Evolutionary conservation across 306 rosid species (phyloP).

Genomic region (Mimosa pudica): DNA sequence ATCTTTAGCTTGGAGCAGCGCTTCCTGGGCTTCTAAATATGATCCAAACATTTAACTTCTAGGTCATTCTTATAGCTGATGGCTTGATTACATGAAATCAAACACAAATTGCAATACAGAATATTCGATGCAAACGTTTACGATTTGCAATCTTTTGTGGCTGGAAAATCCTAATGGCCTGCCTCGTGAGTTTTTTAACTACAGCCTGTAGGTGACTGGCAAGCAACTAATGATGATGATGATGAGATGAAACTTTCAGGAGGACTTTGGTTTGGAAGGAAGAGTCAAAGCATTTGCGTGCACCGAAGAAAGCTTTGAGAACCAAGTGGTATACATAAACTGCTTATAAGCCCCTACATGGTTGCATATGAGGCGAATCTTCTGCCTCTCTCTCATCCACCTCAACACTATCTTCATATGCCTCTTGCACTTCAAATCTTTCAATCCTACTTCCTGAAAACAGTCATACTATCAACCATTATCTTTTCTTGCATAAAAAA

Average conservation of each 20-base stretch:
- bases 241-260: constrained; percentile 32
- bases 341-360: constrained; percentile 81
- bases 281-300: constrained; percentile 31
- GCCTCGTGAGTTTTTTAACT: too few species aligned
- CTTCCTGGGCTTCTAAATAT: too few species aligned
- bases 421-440: constrained; percentile 80
- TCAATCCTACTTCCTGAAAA: constrained; percentile 73
- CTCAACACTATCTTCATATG: constrained; percentile 84
- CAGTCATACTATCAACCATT: neutral
- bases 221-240: too few species aligned
- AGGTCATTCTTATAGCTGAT: too few species aligned
- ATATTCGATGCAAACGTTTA: too few species aligned
- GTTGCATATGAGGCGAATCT: constrained; percentile 78
- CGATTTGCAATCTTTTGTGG: too few species aligned
- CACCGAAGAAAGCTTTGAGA: constrained; percentile 52
- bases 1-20: too few species aligned
- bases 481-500: neutral
- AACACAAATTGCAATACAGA: too few species aligned
- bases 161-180: too few species aligned
- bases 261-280: constrained; percentile 43
- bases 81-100: too few species aligned
- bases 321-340: constrained; percentile 86
- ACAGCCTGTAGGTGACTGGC: too few species aligned
- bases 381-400: constrained; percentile 97
- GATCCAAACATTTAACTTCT: too few species aligned